A percentile compares a stretch with the other conserved stretches of the same genome.
Conservation (phyloP, 169 alveolate species). For the Plasmodium relictum region DNA sequence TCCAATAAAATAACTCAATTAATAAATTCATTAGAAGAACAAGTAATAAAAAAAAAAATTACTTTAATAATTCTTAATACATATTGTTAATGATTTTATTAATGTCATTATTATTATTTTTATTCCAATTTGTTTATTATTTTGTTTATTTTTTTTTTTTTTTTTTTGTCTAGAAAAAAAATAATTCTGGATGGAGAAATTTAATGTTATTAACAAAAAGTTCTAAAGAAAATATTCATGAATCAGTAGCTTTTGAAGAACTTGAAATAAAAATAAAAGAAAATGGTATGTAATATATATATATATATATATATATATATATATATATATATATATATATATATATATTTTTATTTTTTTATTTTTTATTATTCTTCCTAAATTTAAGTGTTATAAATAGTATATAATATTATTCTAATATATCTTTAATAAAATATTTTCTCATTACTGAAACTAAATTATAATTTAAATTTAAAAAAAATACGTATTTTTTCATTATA, state of each 20-base stretch:
- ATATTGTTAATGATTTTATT: background rate
- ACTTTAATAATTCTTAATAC: background rate
- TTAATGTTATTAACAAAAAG: slow-evolving; percentile 58
- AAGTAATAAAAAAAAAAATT: slow-evolving; percentile 20
- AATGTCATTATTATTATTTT: background rate
- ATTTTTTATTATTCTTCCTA: background rate
- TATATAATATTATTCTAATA: too few species aligned
- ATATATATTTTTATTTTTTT: background rate
- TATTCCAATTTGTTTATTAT: background rate
- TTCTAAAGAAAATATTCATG: slow-evolving; percentile 35
- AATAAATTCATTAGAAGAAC: slow-evolving; percentile 44
- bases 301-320: background rate
- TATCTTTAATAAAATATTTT: too few species aligned
- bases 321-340: background rate
- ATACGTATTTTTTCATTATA: background rate
- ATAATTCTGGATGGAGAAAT: slow-evolving; percentile 64
- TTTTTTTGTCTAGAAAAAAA: slow-evolving; percentile 17
- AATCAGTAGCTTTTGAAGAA: slow-evolving; percentile 69
- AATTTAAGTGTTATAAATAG: background rate
- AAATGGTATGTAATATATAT: slow-evolving; percentile 33
- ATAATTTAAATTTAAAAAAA: background rate
- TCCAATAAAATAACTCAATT: slow-evolving; percentile 29
- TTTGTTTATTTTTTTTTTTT: slow-evolving; percentile 1
- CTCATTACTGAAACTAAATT: too few species aligned
- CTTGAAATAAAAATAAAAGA: slow-evolving; percentile 73